Evolutionary conservation across 2,329 filamentous ascomycete species (phyloP), one percentile per base, ranked within the genome.

Genomic region (Microsporum ferrugineum): DNA sequence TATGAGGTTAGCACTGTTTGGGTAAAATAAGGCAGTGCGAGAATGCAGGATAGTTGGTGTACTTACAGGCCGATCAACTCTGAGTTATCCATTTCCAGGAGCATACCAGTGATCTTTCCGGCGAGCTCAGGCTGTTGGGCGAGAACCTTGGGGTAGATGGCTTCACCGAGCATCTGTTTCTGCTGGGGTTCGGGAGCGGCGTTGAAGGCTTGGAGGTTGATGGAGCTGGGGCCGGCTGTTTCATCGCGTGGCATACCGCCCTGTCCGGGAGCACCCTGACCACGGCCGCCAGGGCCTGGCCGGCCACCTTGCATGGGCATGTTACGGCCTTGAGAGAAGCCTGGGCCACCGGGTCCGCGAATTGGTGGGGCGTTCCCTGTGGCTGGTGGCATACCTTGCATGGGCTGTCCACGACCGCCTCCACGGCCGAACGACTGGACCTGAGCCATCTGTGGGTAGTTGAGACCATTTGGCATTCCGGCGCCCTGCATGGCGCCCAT

Each of bases 71-170:
- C 89, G 73, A 99, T 83, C 70, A 99, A 82, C 81, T 99, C 94
- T 62, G 82, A 75, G 78, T 97, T 97, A 71, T 97, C 94, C 94
- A 99, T 99, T 84, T 99, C 94, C 70, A 99, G 79, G 71, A 99
- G 88, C 94, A 99, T 99, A 79, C 94, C 94, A 64, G 94, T 99
- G 76, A 99, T 97, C 87, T 99, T 99, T 74, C 94, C 94, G 65
- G 94, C 94, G 71, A 99, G 83, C 71, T 96, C 91, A 63, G 91
- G 88, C 81, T 99, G 94, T 78, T 96, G 87, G 68, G 84, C 85
- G 76, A 91, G 86, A 71, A 99, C 97, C 88, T 97, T 99, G 73
- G 94, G 94, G 84, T 97, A 99, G 70, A 99, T 88, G 69, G 90
- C 87, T 80, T 99, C 94, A 75, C 94, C 94, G 60, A 99, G 86